These are phyloP conservation scores for Lactarius hengduanensis DNA, from an alignment of 768 basidiomycete genomes.

Conservation along the genomic window DNA sequence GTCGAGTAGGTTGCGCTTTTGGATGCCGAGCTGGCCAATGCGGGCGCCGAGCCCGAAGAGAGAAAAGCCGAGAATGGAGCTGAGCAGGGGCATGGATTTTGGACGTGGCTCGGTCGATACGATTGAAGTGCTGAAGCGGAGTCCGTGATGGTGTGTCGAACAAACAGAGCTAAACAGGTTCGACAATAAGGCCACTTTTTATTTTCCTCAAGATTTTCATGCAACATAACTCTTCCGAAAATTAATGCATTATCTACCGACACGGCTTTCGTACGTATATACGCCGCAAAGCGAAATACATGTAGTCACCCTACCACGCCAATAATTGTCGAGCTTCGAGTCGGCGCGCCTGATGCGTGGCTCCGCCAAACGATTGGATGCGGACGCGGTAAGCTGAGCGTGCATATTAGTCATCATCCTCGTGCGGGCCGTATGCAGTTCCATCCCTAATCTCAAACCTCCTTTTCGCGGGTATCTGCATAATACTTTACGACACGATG, in stretches of 20 bases:
- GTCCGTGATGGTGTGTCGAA: neutral
- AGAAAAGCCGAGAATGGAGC: conserved; percentile 75
- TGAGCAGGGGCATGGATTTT: conserved; percentile 58
- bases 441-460: neutral
- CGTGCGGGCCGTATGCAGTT: neutral
- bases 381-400: too few relatives aligned
- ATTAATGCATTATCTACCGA: neutral
- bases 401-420: neutral
- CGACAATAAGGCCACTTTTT: neutral
- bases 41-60: conserved; percentile 80
- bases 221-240: neutral
- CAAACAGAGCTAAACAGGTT: neutral
- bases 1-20: conserved; percentile 72
- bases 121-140: neutral
- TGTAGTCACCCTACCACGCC: neutral
- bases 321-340: neutral
- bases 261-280: too few relatives aligned
- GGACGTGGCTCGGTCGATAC: conserved; percentile 6
- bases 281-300: neutral
- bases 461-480: neutral
- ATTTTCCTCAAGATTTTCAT: neutral
- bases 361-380: too few relatives aligned
- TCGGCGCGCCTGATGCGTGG: too few relatives aligned
- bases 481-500: conserved; percentile 5
- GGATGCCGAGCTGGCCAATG: conserved; percentile 84